These are phyloP conservation scores for Naganishia albida DNA, from an alignment of 1,284 basidiomycete species.

Conservation along the genomic window DNA sequence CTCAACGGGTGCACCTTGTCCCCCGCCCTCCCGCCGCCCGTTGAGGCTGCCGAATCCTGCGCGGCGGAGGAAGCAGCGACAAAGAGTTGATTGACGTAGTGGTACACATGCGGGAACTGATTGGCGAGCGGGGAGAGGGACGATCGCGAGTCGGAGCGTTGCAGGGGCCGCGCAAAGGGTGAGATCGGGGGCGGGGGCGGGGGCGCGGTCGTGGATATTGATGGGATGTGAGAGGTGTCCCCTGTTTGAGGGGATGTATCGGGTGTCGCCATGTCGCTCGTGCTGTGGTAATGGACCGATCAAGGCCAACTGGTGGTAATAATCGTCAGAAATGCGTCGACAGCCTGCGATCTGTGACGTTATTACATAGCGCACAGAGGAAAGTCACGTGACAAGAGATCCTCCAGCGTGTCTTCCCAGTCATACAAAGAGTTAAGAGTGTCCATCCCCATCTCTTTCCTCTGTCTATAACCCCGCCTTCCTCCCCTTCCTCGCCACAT, in stretches of 20 bases:
- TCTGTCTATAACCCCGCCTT: slow-evolving; percentile 26
- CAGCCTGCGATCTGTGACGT: not conserved
- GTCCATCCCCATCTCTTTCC: no score
- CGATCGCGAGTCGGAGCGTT: slow-evolving; percentile 21
- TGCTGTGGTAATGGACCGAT: not conserved
- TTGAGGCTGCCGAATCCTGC: not conserved
- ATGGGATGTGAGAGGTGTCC: slow-evolving; percentile 14
- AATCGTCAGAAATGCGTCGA: not conserved
- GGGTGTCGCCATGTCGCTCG: not conserved
- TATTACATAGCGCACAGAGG: not conserved
- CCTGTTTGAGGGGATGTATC: not conserved
- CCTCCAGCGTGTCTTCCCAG: no score
- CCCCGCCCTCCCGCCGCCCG: not conserved
- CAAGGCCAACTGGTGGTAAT: not conserved
- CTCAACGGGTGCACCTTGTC: slow-evolving; percentile 18
- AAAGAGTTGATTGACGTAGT: slow-evolving; percentile 31
- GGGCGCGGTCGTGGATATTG: slow-evolving; percentile 7
- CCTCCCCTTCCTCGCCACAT: slow-evolving; percentile 10
- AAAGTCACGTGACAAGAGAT: not conserved
- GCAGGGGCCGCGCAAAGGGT: slow-evolving; percentile 17
- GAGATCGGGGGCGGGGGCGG: slow-evolving; percentile 1
- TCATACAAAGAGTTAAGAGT: no score
- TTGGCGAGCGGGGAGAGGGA: slow-evolving; percentile 22
- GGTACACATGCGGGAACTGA: slow-evolving; percentile 32
- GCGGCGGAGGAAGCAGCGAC: slow-evolving; percentile 4